Evolutionary conservation across 2,329 filamentous ascomycete genomes (phyloP), one percentile per base, ranked within the genome.

Genomic region (Emergomyces africanus): DNA sequence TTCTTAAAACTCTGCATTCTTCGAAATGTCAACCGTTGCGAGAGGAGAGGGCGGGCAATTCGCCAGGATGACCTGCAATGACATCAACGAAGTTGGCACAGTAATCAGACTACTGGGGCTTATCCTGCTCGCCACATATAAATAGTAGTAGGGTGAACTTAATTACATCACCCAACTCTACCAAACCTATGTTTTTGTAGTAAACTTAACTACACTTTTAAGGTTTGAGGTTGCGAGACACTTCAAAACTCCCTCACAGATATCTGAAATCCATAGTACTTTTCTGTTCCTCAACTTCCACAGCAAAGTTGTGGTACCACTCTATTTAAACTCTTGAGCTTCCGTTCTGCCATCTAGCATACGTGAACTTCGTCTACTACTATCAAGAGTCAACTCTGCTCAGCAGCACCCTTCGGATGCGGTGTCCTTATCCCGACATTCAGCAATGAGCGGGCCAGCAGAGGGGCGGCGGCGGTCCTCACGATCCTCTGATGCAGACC

Each of bases 401-500:
- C 15, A 44, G 41, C 41, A 6, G 28, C 48, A 4, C 23, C n/a
- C 20, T 18, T 37, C 33, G 18, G 20, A 35, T 42, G 23, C 39
- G 14, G n/a, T 28, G 28, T 18, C 10, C 30, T 39, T 37, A 14
- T 18, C 5, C 15, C 10, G 18, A 28, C 54, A 18, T 56, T 41
- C 20, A 10, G 60, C 48, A 62, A 76, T 77, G 74, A 74, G 67
- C 69, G 72, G 72, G 68, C 64, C 70, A 70, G 64, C 73, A 64
- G 69, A 64, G 30, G 42, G 20, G 4, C 54, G 54, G 12, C 39
- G 54, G 4, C 37, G 35, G 44, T 46, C 50, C 12, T 53, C 39
- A 8, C 35, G 23, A 15, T 18, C 39, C 9, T 77, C 77, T 61
- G 72, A 73, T 60, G 67, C 77, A 64, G 82, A 85, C 69, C 82